Evolutionary conservation across 1,139 yeast species (phyloP), one percentile per base, ranked within the genome.

Genomic region (Yamadazyma pseudoaaseri): DNA sequence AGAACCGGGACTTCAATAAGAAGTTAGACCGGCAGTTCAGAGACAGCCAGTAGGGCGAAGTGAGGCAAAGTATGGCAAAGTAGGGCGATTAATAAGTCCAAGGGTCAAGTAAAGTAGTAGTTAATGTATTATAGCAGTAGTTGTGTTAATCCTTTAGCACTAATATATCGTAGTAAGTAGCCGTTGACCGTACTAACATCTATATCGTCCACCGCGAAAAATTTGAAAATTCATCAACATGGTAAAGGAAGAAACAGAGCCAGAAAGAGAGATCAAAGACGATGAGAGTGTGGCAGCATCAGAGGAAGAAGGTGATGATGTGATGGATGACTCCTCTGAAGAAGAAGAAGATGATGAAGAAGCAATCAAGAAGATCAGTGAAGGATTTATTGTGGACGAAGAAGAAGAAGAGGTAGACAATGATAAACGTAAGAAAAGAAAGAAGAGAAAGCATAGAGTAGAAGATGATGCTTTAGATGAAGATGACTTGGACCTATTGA

Each of bases 351-450:
- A 77, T 29, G 90, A 82, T 11, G 90, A 81, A 52, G 92, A 83
- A 42, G 92, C 83, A 44, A 76, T 80, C 30, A 66, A 77, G 44
- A 74, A 79, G 57, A 82, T 90, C 26, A 79, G 92, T 37, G 96
- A 87, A 46, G 97, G 97, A 0, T 89, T 90, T 60, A 90, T 90
- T 52, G 97, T 89, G 9, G 97, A 87, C 49, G 96, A 87, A 48
- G 96, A 87, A 47, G 95, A 76, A 12, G 84, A 74, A 20, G 80
- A 63, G 10, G 75, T 62, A 11, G 69, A 56, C 23, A 18, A 26
- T 5, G 24, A 36, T 16, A 73, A 63, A 38, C 56, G 45, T 42
- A 64, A 47, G 50, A 68, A 54, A 42, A 54, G 53, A 45, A 58
- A 56, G 43, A 64, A 53, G 57, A 60, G 60, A 61, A 58, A 56